Conservation (phyloP, 2,329 filamentous ascomycete genomes). For the Botrytis fabae region DNA sequence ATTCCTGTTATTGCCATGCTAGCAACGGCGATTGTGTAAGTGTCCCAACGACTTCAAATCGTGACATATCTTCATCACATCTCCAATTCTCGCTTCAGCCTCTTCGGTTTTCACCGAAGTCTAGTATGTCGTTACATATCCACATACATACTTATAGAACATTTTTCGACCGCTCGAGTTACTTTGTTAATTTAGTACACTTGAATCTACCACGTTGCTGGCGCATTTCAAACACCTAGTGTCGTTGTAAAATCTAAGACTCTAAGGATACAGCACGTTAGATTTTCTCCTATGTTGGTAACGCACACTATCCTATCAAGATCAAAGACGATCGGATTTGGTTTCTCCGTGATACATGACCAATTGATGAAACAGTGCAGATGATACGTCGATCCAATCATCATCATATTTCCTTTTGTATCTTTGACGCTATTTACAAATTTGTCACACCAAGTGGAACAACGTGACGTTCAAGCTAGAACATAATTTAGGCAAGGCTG, state of each 20-base stretch:
- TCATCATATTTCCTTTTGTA: background rate
- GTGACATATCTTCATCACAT: conserved; percentile 12
- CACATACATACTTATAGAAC: background rate
- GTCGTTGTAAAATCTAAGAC: background rate
- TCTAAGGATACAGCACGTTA: background rate
- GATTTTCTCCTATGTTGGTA: background rate
- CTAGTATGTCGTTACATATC: background rate
- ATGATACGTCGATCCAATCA: conserved; percentile 7
- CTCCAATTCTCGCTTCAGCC: background rate
- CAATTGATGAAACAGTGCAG: background rate
- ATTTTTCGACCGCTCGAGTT: background rate
- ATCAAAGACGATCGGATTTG: background rate
- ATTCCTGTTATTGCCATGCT: background rate
- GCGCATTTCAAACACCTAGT: background rate
- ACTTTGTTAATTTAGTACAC: too few relatives aligned
- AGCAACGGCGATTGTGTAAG: conserved; percentile 13
- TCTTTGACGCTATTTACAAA: conserved; percentile 1
- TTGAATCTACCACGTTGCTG: conserved; percentile 6
- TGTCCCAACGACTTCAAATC: background rate
- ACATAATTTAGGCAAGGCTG: background rate
- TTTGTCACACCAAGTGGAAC: background rate
- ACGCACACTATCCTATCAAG: background rate
- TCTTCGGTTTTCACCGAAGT: conserved; percentile 1
- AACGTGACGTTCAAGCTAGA: conserved; percentile 9
- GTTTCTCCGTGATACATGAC: background rate